Percentiles rank a stretch among this genome's conserved stretches.
Conservation (phyloP, 257 asterid species). For the Solanum verrucosum region DNA sequence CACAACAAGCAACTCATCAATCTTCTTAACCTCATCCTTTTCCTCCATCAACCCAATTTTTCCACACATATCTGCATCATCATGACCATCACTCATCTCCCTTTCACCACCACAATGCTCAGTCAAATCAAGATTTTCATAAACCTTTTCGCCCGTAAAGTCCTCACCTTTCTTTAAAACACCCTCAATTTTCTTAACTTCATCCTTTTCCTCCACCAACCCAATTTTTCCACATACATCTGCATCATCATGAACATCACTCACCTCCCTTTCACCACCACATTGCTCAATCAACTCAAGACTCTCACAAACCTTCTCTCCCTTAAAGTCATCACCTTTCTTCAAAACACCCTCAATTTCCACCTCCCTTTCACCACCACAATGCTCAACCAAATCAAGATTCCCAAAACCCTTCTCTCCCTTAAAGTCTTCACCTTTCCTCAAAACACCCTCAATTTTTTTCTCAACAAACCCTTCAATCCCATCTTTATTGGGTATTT, state of each 20-base stretch:
- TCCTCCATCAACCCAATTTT: not conserved
- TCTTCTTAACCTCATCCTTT: not conserved
- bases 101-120: not conserved
- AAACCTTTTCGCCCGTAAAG: slow-evolving; percentile 4
- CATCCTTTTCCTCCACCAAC: not conserved
- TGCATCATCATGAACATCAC: not conserved
- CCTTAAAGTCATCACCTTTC: slow-evolving; percentile 17
- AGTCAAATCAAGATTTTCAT: slow-evolving; percentile 7
- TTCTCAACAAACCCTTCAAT: not conserved
- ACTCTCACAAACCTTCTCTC: slow-evolving; percentile 3
- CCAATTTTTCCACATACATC: not conserved
- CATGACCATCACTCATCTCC: not conserved
- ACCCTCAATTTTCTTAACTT: not conserved
- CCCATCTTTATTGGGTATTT: not conserved
- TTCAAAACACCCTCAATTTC: not conserved
- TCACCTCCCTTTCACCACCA: not conserved
- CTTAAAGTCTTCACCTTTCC: slow-evolving; percentile 15
- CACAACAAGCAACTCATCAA: slow-evolving; percentile 3
- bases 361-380: not conserved
- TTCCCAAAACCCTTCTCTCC: slow-evolving; percentile 6
- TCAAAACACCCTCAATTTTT: not conserved
- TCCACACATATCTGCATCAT: not conserved
- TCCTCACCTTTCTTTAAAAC: slow-evolving; percentile 10
- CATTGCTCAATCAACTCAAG: not conserved
- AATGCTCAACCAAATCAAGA: not conserved